Percentiles rank a stretch among this genome's conserved stretches.
These are phyloP conservation scores for Keqinozyma sinolaborantium DNA, from an alignment of 1,139 yeast genomes.

Conservation along the genomic window DNA sequence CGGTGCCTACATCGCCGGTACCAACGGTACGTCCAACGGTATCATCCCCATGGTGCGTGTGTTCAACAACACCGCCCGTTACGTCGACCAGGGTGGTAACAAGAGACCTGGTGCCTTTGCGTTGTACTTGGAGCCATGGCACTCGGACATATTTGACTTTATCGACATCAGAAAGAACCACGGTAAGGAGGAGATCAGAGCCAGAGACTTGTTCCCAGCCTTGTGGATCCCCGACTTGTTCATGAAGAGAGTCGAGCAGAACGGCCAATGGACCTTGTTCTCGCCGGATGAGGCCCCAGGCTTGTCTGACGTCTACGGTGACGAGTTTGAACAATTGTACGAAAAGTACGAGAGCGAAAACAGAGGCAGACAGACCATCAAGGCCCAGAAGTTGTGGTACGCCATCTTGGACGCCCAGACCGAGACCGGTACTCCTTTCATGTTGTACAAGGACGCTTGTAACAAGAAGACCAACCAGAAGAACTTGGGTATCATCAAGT, in stretches of 20 bases:
- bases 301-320: conserved; percentile 74
- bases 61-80: conserved; percentile 86
- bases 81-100: conserved; percentile 93
- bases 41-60: conserved; percentile 88
- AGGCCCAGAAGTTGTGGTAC: conserved; percentile 88
- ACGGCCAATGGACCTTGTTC: conserved; percentile 80
- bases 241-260: conserved; percentile 81
- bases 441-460: conserved; percentile 88
- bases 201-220: conserved; percentile 88
- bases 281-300: conserved; percentile 91
- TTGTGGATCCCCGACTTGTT: conserved; percentile 88
- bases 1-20: conserved; percentile 85
- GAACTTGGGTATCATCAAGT: conserved; percentile 82
- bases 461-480: conserved; percentile 80
- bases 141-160: conserved; percentile 79
- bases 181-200: conserved; percentile 88
- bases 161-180: conserved; percentile 84
- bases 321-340: conserved; percentile 70
- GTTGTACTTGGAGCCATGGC: conserved; percentile 89
- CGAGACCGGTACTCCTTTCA: conserved; percentile 91
- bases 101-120: conserved; percentile 95
- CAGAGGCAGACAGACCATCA: conserved; percentile 66
- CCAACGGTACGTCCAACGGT: conserved; percentile 88
- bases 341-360: conserved; percentile 70
- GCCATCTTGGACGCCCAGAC: conserved; percentile 85